Base-by-base conservation (phyloP, 225 moss, liverwort and hornwort genomes). In the Pseudoscleropodium purum region DNA sequence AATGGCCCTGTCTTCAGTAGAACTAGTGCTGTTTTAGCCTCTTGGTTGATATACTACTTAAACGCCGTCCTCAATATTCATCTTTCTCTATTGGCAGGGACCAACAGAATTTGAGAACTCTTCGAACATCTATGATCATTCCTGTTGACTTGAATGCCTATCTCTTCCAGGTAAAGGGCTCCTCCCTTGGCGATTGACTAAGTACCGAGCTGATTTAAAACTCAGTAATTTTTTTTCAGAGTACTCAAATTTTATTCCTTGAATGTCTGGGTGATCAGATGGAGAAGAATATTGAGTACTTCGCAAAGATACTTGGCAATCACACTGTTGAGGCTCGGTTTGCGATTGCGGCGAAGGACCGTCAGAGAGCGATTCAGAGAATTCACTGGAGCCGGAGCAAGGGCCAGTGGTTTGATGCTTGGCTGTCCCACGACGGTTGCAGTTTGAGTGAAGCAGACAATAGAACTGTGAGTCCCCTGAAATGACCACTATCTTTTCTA, bases 111-210 rank as follows among this genome's bases (percentile, higher is more conserved):
- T 60, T 94, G 90, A 69, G 72, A 82, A 94, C 93, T 68, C 94
- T 94, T 87, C 94, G 93, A 70, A 92, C 94, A n/a, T 92, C 94
- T 24, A 90, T 92, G 92, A 94, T 94, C 74, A 91, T 94, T 89
- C 94, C 94, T 66, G 94, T 90, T 15, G 94, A 94, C 69, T 75
- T 94, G 66, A 94, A 94, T 82, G 88, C 92, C 52, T 93, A 89
- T 66, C 88, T 94, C 84, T 94, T 93, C 74, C 94, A 94, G 91
- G 94, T 94, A 75, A 54, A 39, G 34, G 63, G 52, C 70, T 80
- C 52, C 21, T 75, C 67, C 64, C 79, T 37, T 64, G 64, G 73
- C 57, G 33, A 69, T 83, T 47, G 37, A 72, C 47, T 19, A 43
- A 65, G 39, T 45, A 52, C 24, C n/a, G n/a, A 67, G 68, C 82